These are phyloP conservation scores for Viola pubescens DNA, from an alignment of 441 rosid genomes.

Conservation along the genomic window DNA sequence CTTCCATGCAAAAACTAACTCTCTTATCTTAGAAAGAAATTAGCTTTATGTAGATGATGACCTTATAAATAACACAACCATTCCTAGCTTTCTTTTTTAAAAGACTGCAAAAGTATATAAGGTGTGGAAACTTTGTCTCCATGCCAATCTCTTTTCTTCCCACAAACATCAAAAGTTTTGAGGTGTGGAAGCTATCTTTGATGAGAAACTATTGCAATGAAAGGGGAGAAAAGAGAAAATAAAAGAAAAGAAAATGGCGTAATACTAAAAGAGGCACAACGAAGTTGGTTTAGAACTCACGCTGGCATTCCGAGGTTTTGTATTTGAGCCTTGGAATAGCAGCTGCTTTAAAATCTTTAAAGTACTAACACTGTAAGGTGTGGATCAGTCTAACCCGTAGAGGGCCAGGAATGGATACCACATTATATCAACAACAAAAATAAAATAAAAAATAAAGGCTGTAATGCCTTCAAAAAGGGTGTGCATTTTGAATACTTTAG, in stretches of 20 bases:
- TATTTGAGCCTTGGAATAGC: no score
- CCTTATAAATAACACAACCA: conserved; percentile 15
- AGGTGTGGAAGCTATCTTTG: conserved; percentile 27
- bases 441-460: conserved; percentile 15
- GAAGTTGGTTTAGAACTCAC: no score
- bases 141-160: conserved; percentile 21
- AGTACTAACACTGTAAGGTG: no score
- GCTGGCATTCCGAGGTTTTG: no score
- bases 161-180: conserved; percentile 7
- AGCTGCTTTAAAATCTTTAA: no score
- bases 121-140: conserved; percentile 48
- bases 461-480: conserved; percentile 33
- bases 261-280: no score
- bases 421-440: no score
- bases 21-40: conserved; percentile 16
- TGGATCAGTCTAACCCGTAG: no score
- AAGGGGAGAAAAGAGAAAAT: neutral
- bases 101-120: conserved; percentile 39
- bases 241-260: no score
- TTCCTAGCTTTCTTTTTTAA: conserved; percentile 18
- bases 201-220: conserved; percentile 19
- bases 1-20: conserved; percentile 36
- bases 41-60: conserved; percentile 28
- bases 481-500: conserved; percentile 42
- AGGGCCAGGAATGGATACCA: no score